Evolutionary conservation across 2,329 filamentous ascomycete species (phyloP).

Genomic region (Chaetothyriales sp.): DNA sequence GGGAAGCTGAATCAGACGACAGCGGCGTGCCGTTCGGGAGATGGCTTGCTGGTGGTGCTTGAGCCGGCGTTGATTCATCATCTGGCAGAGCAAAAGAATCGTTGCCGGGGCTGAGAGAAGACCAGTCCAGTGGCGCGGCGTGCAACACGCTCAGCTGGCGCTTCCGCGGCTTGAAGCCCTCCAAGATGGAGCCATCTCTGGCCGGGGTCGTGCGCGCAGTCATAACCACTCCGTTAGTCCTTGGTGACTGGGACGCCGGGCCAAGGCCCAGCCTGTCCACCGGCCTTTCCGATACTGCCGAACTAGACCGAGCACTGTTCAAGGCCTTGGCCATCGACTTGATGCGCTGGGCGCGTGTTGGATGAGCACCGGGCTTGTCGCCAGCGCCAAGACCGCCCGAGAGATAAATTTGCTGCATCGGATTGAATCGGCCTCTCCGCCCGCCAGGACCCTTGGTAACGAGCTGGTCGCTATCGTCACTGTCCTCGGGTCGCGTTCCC

Average conservation of each 20-base stretch:
- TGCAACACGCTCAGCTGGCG: conserved; percentile 18
- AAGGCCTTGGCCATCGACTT: conserved; percentile 10
- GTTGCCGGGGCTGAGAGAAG: conserved; percentile 13
- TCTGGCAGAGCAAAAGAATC: conserved; percentile 16
- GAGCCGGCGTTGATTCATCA: conserved; percentile 13
- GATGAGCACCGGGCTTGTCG: conserved; percentile 15
- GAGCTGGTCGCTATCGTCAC: conserved; percentile 19
- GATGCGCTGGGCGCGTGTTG: conserved; percentile 12
- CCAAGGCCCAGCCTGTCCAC: background rate
- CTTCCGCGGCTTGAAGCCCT: conserved; percentile 14
- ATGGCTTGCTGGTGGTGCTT: background rate
- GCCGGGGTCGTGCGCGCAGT: conserved; percentile 7
- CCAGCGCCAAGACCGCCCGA: conserved; percentile 14
- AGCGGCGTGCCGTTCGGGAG: conserved; percentile 3
- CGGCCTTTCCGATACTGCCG: background rate
- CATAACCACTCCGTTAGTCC: background rate
- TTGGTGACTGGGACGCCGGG: background rate
- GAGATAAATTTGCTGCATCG: conserved; percentile 16
- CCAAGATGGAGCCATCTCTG: conserved; percentile 15
- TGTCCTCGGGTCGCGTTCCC: conserved; percentile 12
- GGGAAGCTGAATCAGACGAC: conserved; percentile 7
- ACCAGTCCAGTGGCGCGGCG: conserved; percentile 12
- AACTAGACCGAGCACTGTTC: background rate
- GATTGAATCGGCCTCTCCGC: conserved; percentile 8
- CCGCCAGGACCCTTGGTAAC: conserved; percentile 12